Conservation (phyloP, 352 stramenopile genomes). For the Hyaloperonospora brassicae region DNA sequence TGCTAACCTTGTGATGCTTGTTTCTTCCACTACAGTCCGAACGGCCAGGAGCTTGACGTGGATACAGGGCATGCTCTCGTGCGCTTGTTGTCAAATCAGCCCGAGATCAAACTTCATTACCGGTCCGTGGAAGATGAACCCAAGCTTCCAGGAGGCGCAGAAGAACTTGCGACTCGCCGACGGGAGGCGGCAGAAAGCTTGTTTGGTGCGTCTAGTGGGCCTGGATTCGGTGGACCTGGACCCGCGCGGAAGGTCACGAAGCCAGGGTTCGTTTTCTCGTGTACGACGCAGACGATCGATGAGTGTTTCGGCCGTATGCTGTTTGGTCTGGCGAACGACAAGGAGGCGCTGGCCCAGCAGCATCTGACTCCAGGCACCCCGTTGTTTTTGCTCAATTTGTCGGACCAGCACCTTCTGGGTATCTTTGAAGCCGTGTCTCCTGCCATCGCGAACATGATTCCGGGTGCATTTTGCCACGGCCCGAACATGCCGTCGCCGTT, state of each 20-base stretch:
- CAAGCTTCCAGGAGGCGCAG: slow-evolving; percentile 56
- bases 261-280: slow-evolving; percentile 80
- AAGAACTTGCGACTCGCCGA: slow-evolving; percentile 62
- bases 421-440: slow-evolving; percentile 80
- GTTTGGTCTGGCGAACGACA: slow-evolving; percentile 67
- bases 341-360: slow-evolving; percentile 52
- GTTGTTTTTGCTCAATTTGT: slow-evolving; percentile 83
- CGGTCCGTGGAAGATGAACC: slow-evolving; percentile 78
- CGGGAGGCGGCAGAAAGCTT: slow-evolving; percentile 71
- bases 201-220: slow-evolving; percentile 21
- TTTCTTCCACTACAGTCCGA: slow-evolving; percentile 32
- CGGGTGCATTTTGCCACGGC: slow-evolving; percentile 57
- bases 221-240: slow-evolving; percentile 25
- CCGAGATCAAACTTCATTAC: slow-evolving; percentile 77
- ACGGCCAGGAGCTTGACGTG: slow-evolving; percentile 56
- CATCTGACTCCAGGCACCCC: slow-evolving; percentile 66
- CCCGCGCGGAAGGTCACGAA: slow-evolving; percentile 39
- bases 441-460: slow-evolving; percentile 67
- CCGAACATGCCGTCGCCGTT: slow-evolving; percentile 53
- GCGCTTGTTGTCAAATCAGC: slow-evolving; percentile 72
- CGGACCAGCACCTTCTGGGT: slow-evolving; percentile 74
- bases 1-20: slow-evolving; percentile 6
- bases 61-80: slow-evolving; percentile 66
- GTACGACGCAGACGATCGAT: slow-evolving; percentile 73
- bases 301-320: slow-evolving; percentile 84